Evolutionary conservation across 306 rosid genomes (phyloP).

Genomic region (Rosa multiflora): DNA sequence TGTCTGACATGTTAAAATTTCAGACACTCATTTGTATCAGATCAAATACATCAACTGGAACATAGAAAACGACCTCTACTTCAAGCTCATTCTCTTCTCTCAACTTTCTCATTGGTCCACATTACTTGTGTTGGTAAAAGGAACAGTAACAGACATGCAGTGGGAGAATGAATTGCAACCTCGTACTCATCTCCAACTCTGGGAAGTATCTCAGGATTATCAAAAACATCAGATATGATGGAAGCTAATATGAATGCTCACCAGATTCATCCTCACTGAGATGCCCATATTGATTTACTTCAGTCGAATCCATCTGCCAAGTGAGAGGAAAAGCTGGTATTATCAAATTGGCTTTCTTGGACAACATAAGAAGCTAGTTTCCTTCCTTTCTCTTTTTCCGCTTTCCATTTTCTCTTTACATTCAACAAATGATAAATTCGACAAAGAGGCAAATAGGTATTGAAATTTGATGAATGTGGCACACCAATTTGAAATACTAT

Average conservation of each 20-base stretch:
- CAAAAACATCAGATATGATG: slow-evolving; percentile 44
- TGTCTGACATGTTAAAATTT: background rate
- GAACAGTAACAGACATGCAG: slow-evolving; percentile 36
- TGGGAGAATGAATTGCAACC: slow-evolving; percentile 47
- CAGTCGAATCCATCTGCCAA: slow-evolving; percentile 40
- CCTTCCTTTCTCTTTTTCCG: background rate
- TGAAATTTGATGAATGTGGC: background rate
- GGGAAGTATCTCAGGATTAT: slow-evolving; percentile 60
- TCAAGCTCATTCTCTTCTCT: slow-evolving; percentile 24
- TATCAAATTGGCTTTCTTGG: background rate
- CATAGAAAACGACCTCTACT: background rate
- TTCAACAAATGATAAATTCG: background rate
- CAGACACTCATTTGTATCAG: slow-evolving; percentile 30
- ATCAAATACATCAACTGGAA: slow-evolving; percentile 13
- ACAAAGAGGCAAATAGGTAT: background rate
- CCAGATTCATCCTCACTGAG: slow-evolving; percentile 35
- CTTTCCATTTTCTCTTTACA: background rate
- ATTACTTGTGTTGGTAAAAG: slow-evolving; percentile 5
- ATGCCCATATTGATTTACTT: slow-evolving; percentile 32
- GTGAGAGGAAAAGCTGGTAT: background rate
- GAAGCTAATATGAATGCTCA: slow-evolving; percentile 44
- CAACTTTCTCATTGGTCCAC: slow-evolving; percentile 42
- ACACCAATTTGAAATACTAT: background rate
- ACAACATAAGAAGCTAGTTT: background rate
- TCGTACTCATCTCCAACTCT: slow-evolving; percentile 66